Conservation (phyloP, 805 yeast species). For the Ogataea nonfermentans region DNA sequence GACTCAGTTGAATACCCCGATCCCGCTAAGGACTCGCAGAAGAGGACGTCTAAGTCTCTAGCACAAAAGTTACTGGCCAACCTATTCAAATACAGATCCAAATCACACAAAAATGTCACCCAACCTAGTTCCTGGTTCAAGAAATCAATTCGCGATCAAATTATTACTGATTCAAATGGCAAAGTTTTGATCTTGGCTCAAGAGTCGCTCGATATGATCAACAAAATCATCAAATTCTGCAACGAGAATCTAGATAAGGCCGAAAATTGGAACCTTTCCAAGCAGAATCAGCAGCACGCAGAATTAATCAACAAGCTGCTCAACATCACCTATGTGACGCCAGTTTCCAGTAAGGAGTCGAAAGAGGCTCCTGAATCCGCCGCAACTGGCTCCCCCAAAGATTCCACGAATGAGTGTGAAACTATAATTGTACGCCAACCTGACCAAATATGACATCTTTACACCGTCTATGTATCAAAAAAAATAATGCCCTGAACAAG, state of each 20-base stretch:
- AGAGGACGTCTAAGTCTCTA: conserved; percentile 18
- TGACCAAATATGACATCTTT: conserved; percentile 1
- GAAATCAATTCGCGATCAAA: conserved; percentile 28
- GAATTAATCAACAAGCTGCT: conserved; percentile 29
- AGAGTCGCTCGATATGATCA: conserved; percentile 85
- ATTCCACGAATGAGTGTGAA: conserved; percentile 3
- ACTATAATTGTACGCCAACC: background rate
- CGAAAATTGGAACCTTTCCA: conserved; percentile 63
- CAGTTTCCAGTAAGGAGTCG: conserved; percentile 7
- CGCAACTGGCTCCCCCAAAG: too few species aligned
- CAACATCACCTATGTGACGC: conserved; percentile 23
- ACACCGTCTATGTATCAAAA: conserved; percentile 2
- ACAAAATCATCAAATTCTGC: conserved; percentile 77
- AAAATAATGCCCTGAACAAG: conserved; percentile 4
- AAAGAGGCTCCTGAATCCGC: too few species aligned
- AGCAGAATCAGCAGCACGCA: conserved; percentile 30
- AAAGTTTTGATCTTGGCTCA: conserved; percentile 78
- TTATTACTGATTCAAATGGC: conserved; percentile 51
- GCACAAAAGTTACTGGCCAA: conserved; percentile 31
- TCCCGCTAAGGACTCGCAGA: conserved; percentile 3
- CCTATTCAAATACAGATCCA: conserved; percentile 27
- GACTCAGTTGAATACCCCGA: conserved; percentile 21
- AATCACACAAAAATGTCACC: background rate
- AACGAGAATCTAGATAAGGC: conserved; percentile 83
- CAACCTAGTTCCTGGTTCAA: conserved; percentile 26